Evolutionary conservation across 768 basidiomycete species (phyloP).

Genomic region (Phanerodontia chrysosporium): DNA sequence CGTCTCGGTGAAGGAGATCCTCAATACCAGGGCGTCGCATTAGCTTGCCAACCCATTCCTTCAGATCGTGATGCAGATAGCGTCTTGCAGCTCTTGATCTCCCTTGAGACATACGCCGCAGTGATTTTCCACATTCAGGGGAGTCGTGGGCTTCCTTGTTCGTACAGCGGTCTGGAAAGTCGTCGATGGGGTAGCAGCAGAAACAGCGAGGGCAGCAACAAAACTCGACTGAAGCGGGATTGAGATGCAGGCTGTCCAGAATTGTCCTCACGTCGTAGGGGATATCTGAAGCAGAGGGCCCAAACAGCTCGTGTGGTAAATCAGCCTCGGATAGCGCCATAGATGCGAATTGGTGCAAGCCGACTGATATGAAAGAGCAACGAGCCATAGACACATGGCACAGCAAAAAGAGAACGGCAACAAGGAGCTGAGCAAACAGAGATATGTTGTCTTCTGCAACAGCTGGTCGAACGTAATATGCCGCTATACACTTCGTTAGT

Average conservation of each 20-base stretch:
- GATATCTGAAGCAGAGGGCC: background rate
- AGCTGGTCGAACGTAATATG: background rate
- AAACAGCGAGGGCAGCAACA: conserved; percentile 11
- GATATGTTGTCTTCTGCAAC: background rate
- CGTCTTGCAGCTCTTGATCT: background rate
- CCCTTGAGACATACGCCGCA: background rate
- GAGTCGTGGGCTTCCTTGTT: conserved; percentile 1
- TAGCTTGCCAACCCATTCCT: conserved; percentile 13
- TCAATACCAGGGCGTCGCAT: conserved; percentile 13
- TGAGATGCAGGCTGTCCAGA: background rate
- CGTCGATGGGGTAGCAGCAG: conserved; percentile 2
- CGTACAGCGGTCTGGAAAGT: conserved; percentile 9
- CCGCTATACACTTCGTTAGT: background rate
- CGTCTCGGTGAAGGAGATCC: background rate
- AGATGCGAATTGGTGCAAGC: background rate
- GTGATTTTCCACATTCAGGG: background rate
- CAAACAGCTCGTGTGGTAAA: background rate
- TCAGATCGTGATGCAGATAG: conserved; percentile 8
- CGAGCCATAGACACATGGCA: background rate
- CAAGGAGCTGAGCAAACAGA: background rate
- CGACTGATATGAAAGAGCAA: background rate
- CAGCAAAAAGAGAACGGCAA: background rate
- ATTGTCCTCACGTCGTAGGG: conserved; percentile 7
- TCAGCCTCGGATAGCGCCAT: background rate
- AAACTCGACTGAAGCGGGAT: background rate